Base-by-base conservation (phyloP, 441 rosid genomes). In the Aleurites moluccanus region DNA sequence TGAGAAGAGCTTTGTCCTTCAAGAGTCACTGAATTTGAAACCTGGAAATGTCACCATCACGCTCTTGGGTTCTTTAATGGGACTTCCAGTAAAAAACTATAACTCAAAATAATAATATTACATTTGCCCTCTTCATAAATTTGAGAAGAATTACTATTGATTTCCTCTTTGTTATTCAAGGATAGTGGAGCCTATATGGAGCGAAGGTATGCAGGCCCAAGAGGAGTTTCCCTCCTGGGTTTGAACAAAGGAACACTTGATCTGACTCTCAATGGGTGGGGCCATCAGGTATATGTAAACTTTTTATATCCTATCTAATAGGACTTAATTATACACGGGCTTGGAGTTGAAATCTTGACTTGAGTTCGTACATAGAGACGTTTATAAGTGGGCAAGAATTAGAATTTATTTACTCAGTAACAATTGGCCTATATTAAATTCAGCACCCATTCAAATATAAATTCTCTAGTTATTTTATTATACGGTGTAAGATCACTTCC, bases 111-210 rank as follows among this genome's bases (percentile, higher is more conserved):
- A 57, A 3, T 8, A 57, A 25, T 49, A 53, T n/a, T 52, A 52
- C 18, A 53, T 53, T 53, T 52, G 7, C 25, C 60, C 28, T 21
- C 4, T 21, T 4, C 60, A 55, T 21, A 21, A 13, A 49, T 15
- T 11, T 3, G 15, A 49, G 33, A 42, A 42, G 47, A 42, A 23
- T 9, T 3, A 52, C 9, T 52, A 52, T 0, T 18, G 23, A 18
- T 49, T 38, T 66, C 52, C 70, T 57, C 18, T 73, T 44, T 0
- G 10, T 35, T 27, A 44, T 38, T 77, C 50, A 73, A 89, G 91
- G 93, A 89, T 67, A 86, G 91, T 28, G 91, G 91, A 71, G 86
- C 89, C 65, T 88, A 88, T 71, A 80, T 89, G 90, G 93, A 89
- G 83, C 86, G 73, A 21, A 79, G 88, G 18, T 86, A 0, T 21